phyloP scores from a whole-genome alignment of 192 early-diverging fungal genomes.

The Dispira parvispora region DNA sequence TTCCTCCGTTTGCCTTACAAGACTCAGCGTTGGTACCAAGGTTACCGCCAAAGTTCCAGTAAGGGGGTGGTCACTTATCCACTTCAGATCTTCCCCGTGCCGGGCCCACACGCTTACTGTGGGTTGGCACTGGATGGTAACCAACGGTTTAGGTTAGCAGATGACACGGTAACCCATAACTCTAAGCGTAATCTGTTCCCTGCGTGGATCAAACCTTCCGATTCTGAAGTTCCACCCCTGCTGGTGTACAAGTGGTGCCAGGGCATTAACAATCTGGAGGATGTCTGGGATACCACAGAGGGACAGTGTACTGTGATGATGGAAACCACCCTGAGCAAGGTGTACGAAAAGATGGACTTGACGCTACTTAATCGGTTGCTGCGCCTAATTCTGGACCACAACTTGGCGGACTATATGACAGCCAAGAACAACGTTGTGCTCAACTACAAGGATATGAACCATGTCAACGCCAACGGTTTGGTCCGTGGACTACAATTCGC shows the following conservation, averaged over 20 bases:
- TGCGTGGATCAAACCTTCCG: conserved; percentile 97
- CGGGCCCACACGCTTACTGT: neutral
- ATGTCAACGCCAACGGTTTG: conserved; percentile 92
- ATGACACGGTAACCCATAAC: conserved; percentile 27
- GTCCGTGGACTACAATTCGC: conserved; percentile 97
- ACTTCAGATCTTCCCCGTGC: neutral
- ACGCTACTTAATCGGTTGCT: conserved; percentile 86
- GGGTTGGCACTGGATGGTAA: conserved; percentile 14
- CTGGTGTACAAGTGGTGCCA: conserved; percentile 98
- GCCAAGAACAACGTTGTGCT: conserved; percentile 98
- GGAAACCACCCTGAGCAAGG: conserved; percentile 79
- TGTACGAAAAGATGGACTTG: conserved; percentile 96
- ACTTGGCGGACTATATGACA: conserved; percentile 99
- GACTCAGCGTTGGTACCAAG: neutral
- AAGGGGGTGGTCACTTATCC: neutral
- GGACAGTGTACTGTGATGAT: conserved; percentile 95
- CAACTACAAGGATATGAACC: conserved; percentile 99
- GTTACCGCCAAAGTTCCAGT: neutral
- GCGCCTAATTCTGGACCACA: conserved; percentile 94
- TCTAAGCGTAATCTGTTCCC: conserved; percentile 96
- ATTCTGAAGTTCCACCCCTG: conserved; percentile 90
- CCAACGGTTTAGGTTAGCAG: conserved; percentile 29
- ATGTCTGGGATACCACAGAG: conserved; percentile 80
- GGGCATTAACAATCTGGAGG: conserved; percentile 93
- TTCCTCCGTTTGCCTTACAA: conserved; percentile 6